phyloP scores from a whole-genome alignment of 371 early-diverging fungal genomes.

The Circinella minor region DNA sequence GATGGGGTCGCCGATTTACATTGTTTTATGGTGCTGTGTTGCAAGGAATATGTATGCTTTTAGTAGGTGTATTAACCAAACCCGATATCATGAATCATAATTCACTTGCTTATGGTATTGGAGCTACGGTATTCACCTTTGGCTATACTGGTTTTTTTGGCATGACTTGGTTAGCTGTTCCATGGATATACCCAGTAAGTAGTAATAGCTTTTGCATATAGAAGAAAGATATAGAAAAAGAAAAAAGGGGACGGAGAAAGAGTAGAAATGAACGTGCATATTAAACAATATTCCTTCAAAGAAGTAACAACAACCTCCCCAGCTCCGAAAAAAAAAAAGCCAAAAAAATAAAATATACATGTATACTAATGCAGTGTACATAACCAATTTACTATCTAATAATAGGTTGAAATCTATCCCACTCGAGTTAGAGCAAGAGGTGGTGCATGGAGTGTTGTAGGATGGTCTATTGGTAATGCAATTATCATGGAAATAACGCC shows the following conservation, averaged over 20 bases:
- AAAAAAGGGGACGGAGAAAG: too few species aligned
- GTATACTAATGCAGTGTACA: too few species aligned
- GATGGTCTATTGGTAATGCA: conserved; percentile 47
- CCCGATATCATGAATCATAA: conserved; percentile 34
- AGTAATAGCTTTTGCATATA: not conserved
- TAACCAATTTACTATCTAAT: too few species aligned
- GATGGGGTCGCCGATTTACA: conserved; percentile 39
- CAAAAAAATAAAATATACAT: not conserved
- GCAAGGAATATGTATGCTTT: conserved; percentile 38
- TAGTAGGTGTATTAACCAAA: conserved; percentile 40
- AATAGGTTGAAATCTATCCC: conserved; percentile 38
- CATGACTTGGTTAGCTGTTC: conserved; percentile 48
- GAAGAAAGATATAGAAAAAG: too few species aligned
- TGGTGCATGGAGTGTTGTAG: conserved; percentile 48
- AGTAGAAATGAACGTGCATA: too few species aligned
- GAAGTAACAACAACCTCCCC: too few species aligned
- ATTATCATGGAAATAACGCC: conserved; percentile 49
- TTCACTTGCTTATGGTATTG: conserved; percentile 35
- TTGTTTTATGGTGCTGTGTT: conserved; percentile 40
- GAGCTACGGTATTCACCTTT: conserved; percentile 46
- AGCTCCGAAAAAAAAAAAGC: too few species aligned
- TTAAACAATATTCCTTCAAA: too few species aligned
- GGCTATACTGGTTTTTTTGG: conserved; percentile 46
- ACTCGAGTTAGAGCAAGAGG: conserved; percentile 46
- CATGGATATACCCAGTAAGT: conserved; percentile 49